Conservation (phyloP, 1,284 basidiomycete species). For the Mycosarcoma mackinlayi region DNA sequence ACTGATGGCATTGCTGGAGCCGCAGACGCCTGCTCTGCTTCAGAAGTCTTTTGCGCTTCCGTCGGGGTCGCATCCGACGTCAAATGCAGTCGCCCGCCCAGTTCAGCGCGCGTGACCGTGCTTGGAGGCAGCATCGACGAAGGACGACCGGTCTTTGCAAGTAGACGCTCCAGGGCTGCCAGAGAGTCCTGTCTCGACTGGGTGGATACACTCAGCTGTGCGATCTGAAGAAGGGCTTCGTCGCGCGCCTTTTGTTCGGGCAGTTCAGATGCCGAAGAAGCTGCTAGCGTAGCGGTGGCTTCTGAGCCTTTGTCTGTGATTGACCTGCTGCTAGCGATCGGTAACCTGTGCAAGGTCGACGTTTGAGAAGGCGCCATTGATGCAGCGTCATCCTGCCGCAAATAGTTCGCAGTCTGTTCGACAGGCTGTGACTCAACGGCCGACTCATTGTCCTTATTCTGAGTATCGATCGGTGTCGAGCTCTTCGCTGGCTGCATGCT, state of each 20-base stretch:
- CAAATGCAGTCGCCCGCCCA: constrained; percentile 13
- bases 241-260: constrained; percentile 41
- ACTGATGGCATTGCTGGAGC: constrained; percentile 1
- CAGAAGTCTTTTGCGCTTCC: background rate
- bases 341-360: constrained; percentile 2
- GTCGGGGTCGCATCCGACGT: background rate
- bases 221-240: constrained; percentile 50
- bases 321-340: constrained; percentile 1
- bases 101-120: constrained; percentile 18
- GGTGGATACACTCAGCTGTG: constrained; percentile 29
- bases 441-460: background rate
- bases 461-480: background rate
- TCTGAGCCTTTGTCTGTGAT: background rate
- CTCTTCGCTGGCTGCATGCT: background rate
- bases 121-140: constrained; percentile 27
- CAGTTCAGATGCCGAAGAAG: constrained; percentile 1
- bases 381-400: background rate
- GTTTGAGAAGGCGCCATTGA: constrained; percentile 1
- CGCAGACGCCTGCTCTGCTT: background rate
- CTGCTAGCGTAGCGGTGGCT: background rate
- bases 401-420: too few species aligned
- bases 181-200: constrained; percentile 40
- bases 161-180: constrained; percentile 46
- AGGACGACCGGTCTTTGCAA: constrained; percentile 35
- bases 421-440: background rate